Percentiles rank a stretch among this genome's conserved stretches.
Evolutionary conservation across 202 grass and related monocot species (phyloP).

Genomic region (Cymbopogon flexuosus): DNA sequence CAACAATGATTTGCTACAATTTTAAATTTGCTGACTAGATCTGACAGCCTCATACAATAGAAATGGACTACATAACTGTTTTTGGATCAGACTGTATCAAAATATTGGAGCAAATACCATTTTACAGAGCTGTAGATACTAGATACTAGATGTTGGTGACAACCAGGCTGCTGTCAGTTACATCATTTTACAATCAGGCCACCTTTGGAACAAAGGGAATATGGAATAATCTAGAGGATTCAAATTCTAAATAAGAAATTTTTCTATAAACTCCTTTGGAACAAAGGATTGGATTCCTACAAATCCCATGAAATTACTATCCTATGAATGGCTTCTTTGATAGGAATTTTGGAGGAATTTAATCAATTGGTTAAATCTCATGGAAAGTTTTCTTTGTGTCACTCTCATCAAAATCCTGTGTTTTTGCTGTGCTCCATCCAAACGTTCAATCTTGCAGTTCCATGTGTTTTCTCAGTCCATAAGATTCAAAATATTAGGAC

Average conservation of each 20-base stretch:
- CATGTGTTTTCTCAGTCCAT: background rate
- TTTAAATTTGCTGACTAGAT: background rate
- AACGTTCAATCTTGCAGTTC: background rate
- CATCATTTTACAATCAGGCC: background rate
- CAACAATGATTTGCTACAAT: background rate
- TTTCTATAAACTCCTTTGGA: background rate
- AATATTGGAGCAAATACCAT: background rate
- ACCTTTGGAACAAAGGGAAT: background rate
- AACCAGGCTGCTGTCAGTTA: background rate
- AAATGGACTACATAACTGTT: background rate
- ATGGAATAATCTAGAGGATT: too few relatives aligned
- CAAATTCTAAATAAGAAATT: background rate
- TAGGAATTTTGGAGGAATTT: background rate
- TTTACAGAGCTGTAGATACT: background rate
- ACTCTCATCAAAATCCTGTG: background rate
- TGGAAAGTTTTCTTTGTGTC: background rate
- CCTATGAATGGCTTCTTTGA: background rate
- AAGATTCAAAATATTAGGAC: background rate
- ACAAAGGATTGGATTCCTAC: too few relatives aligned
- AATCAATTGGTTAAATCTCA: background rate
- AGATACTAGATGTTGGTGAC: slow-evolving; percentile 17
- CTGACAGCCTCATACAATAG: background rate
- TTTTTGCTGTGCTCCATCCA: background rate
- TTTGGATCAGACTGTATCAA: background rate
- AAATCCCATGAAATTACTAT: too few relatives aligned